phyloP scores from a whole-genome alignment of 768 basidiomycete genomes.

The Mycena epipterygia region DNA sequence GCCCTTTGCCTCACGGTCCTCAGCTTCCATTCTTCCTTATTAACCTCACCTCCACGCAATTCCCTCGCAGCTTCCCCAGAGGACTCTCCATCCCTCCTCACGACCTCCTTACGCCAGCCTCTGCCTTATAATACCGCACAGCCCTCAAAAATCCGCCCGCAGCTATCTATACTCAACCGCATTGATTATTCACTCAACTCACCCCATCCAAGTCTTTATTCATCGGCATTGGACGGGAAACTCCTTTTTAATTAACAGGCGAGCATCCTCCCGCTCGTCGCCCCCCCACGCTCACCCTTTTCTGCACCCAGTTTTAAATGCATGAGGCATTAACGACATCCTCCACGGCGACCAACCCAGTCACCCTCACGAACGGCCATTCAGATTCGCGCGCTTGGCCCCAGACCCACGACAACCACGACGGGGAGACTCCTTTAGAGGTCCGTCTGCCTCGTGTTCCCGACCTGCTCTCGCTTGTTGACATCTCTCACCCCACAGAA shows the following conservation, averaged over 20 bases:
- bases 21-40: conserved; percentile 10
- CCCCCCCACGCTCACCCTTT: conserved; percentile 44
- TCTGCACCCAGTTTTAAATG: conserved; percentile 66
- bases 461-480: conserved; percentile 41
- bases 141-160: conserved; percentile 38
- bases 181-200: conserved; percentile 39
- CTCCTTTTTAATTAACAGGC: conserved; percentile 59
- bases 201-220: conserved; percentile 36
- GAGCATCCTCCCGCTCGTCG: conserved; percentile 42
- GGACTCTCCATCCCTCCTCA: conserved; percentile 55
- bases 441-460: conserved; percentile 56
- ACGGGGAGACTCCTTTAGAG: conserved; percentile 59
- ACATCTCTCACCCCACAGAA: conserved; percentile 49
- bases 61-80: conserved; percentile 25
- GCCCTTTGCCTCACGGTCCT: background rate
- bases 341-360: conserved; percentile 57
- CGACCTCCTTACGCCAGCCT: conserved; percentile 68
- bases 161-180: conserved; percentile 41
- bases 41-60: conserved; percentile 36
- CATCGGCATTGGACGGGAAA: conserved; percentile 42
- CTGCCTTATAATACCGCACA: conserved; percentile 62
- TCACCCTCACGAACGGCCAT: conserved; percentile 49
- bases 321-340: conserved; percentile 74
- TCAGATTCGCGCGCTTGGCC: conserved; percentile 64
- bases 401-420: conserved; percentile 59